Percentiles rank a stretch among this genome's conserved stretches.
phyloP scores from a whole-genome alignment of 306 rosid species.

The Cyclanthera cordifolia region DNA sequence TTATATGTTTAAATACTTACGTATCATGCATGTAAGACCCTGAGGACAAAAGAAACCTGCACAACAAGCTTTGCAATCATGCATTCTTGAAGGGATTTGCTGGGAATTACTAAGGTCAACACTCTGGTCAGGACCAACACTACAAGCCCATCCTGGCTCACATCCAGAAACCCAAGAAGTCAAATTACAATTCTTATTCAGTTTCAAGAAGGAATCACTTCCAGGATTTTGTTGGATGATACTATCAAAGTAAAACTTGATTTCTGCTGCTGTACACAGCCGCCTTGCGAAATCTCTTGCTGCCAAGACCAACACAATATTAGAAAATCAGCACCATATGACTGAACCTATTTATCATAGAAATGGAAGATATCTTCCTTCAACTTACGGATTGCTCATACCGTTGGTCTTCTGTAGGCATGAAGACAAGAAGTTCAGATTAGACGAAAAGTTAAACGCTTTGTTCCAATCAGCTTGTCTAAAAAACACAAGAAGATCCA shows the following conservation, averaged over 20 bases:
- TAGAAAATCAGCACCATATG: not conserved
- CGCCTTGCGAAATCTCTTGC: constrained; percentile 65
- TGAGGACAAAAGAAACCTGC: constrained; percentile 95
- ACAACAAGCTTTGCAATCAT: constrained; percentile 68
- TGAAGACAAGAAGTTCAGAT: constrained; percentile 65
- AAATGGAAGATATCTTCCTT: constrained; percentile 7
- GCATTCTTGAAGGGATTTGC: constrained; percentile 67
- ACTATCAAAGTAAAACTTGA: constrained; percentile 53
- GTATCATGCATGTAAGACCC: constrained; percentile 93
- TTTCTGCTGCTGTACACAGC: constrained; percentile 80
- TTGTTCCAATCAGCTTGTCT: constrained; percentile 86
- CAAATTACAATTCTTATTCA: constrained; percentile 82
- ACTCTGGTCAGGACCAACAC: constrained; percentile 34
- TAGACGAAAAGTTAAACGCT: constrained; percentile 71
- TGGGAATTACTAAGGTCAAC: constrained; percentile 47
- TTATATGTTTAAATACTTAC: constrained; percentile 39
- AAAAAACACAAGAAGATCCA: constrained; percentile 19
- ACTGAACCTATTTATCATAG: not conserved
- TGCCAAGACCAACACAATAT: constrained; percentile 20
- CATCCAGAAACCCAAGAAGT: constrained; percentile 91
- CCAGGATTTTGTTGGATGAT: constrained; percentile 36
- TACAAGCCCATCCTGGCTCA: constrained; percentile 98
- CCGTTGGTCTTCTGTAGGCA: constrained; percentile 69
- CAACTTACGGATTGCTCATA: constrained; percentile 22
- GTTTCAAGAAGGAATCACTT: constrained; percentile 51